Evolutionary conservation across 805 yeast species (phyloP), one percentile per base, ranked within the genome.

Genomic region (Candida stauntonica): DNA sequence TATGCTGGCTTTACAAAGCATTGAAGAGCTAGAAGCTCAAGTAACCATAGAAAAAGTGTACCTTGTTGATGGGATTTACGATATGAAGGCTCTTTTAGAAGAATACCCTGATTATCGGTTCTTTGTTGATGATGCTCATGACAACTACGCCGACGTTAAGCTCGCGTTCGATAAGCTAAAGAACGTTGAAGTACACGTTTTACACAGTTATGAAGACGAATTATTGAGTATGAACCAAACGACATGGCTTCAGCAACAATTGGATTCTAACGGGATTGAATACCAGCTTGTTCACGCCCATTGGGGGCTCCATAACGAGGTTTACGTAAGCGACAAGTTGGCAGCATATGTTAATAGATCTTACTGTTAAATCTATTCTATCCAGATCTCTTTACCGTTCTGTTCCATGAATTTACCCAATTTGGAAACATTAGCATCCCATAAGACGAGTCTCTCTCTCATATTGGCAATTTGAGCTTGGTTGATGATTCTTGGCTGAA

Each of bases 401-500:
- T 59, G 62, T 39, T 72, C 75, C 68, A 84, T 76, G 65, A 77
- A 77, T 21, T 62, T 59, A 35, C 77, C 83, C 50, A 93, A 70
- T 24, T 69, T 68, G 27, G 72, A 70, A 18, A 91, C 97, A 51
- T 80, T 80, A 38, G 62, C 60, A 51, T 84, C 81, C 99, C 99
- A 93, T 36, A 69, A 71, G 19, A 70, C 69, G 56, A 93, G 73
- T 52, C 85, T 83, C 36, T 72, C 70, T 48, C 79, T 78, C 84
- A 93, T 86, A 31, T 72, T 71, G 41, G 70, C 74, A 42, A 91
- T 83, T 68, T 93, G 99, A 31, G 75, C 76, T 46, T 69, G 70
- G 55, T 86, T 86, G 73, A 93, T 81, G 39, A 88, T 86, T 55
- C 98, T 75, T 42, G 99, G 98, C 69, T 93, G 98, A 45, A 91